Conservation (phyloP, 371 early-diverging fungal species). For the Dinochytrium kinnereticum region DNA sequence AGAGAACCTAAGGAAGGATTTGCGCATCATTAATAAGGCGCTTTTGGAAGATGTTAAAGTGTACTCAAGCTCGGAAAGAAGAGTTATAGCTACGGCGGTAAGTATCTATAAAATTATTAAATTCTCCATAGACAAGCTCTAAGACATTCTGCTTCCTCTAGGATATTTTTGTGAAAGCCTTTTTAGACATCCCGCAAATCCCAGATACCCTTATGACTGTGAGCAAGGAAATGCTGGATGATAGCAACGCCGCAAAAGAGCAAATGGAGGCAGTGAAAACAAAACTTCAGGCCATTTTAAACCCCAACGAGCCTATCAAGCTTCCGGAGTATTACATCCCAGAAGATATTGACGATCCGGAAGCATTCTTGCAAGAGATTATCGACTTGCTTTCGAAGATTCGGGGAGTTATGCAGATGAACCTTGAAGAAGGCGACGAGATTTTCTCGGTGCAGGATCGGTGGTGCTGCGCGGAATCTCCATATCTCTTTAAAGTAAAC, state of each 20-base stretch:
- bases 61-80: slow-evolving; percentile 84
- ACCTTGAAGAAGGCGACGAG: slow-evolving; percentile 64
- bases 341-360: slow-evolving; percentile 65
- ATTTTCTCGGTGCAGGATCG: slow-evolving; percentile 62
- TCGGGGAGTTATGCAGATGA: slow-evolving; percentile 78
- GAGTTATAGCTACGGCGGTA: slow-evolving; percentile 82
- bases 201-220: slow-evolving; percentile 60
- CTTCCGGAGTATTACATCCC: slow-evolving; percentile 43
- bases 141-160: neutral
- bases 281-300: slow-evolving; percentile 63
- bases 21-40: slow-evolving; percentile 82
- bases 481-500: slow-evolving; percentile 50
- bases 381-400: slow-evolving; percentile 70
- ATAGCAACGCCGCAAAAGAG: slow-evolving; percentile 93
- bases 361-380: slow-evolving; percentile 69
- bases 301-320: slow-evolving; percentile 41
- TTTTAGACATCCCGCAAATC: slow-evolving; percentile 59
- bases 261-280: slow-evolving; percentile 86
- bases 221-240: slow-evolving; percentile 91
- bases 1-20: slow-evolving; percentile 90
- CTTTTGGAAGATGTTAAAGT: slow-evolving; percentile 88
- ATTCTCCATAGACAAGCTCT: too few relatives aligned
- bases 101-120: too few relatives aligned
- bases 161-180: slow-evolving; percentile 79
- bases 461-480: slow-evolving; percentile 60